These are phyloP conservation scores for Cyclotella atomus DNA, from an alignment of 108 stramenopile species.

Conservation along the genomic window DNA sequence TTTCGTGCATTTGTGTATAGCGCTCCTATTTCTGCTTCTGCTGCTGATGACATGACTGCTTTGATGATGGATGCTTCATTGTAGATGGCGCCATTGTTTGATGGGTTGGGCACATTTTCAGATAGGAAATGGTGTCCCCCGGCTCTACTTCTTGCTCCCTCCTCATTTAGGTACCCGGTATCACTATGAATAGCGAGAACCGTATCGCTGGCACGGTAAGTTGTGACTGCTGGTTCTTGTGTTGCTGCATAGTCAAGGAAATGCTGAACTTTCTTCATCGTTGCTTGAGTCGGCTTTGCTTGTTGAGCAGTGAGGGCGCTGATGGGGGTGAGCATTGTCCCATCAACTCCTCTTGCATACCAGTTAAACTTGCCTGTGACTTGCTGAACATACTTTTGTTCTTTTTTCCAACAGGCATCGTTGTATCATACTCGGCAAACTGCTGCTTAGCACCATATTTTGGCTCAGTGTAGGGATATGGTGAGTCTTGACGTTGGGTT, in stretches of 20 bases:
- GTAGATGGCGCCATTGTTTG: conserved; percentile 40
- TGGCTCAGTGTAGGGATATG: conserved; percentile 28
- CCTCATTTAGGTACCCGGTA: conserved; percentile 7
- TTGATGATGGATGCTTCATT: conserved; percentile 28
- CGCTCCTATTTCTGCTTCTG: conserved; percentile 55
- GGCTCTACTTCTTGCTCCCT: conserved; percentile 19
- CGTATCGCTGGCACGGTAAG: conserved; percentile 49
- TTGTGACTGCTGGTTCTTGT: conserved; percentile 33
- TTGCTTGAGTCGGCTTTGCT: conserved; percentile 14
- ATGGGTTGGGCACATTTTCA: not conserved
- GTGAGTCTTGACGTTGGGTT: conserved; percentile 37
- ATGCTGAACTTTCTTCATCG: conserved; percentile 18
- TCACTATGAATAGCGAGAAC: conserved; percentile 2
- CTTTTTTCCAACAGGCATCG: conserved; percentile 10
- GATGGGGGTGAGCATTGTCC: not conserved
- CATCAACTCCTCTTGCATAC: conserved; percentile 39
- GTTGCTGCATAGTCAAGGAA: conserved; percentile 47
- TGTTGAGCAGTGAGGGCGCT: not conserved
- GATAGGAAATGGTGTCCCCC: conserved; percentile 45
- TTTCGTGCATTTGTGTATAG: conserved; percentile 46
- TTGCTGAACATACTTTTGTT: conserved; percentile 43
- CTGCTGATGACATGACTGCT: conserved; percentile 37
- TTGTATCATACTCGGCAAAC: conserved; percentile 24
- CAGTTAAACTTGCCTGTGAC: conserved; percentile 51
- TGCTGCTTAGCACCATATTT: conserved; percentile 53